phyloP scores from a whole-genome alignment of 805 yeast species.

The Jamesozyma jinghongensis region DNA sequence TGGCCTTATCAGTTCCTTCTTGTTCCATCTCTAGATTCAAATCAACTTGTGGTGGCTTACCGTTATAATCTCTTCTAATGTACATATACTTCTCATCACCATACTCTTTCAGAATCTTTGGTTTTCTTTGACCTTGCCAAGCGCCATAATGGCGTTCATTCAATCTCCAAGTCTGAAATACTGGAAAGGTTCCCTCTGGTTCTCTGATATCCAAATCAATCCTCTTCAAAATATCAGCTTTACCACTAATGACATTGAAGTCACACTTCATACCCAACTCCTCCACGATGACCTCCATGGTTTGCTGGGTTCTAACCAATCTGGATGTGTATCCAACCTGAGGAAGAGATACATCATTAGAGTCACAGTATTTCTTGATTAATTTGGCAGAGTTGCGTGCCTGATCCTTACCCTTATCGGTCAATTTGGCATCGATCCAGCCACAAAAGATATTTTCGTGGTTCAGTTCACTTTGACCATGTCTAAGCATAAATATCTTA shows the following conservation, averaged over 20 bases:
- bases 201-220: neutral
- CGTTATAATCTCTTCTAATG: constrained; percentile 73
- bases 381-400: constrained; percentile 57
- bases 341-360: constrained; percentile 31
- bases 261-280: constrained; percentile 31
- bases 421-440: constrained; percentile 70
- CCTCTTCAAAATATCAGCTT: constrained; percentile 8
- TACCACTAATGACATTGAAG: constrained; percentile 17
- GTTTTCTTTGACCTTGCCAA: constrained; percentile 70
- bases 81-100: constrained; percentile 69
- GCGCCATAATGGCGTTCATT: constrained; percentile 82
- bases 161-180: constrained; percentile 65
- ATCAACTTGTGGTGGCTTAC: constrained; percentile 49
- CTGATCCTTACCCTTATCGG: constrained; percentile 58
- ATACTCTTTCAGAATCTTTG: constrained; percentile 50
- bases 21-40: constrained; percentile 31
- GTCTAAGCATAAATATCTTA: constrained; percentile 46
- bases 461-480: constrained; percentile 78
- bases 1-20: constrained; percentile 30
- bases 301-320: constrained; percentile 64
- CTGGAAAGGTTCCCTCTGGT: constrained; percentile 33
- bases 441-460: constrained; percentile 72
- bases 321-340: constrained; percentile 63
- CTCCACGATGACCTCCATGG: constrained; percentile 57
- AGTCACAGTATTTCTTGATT: constrained; percentile 35